phyloP scores from a whole-genome alignment of 805 yeast species.

The Jamesozyma rosinii region DNA sequence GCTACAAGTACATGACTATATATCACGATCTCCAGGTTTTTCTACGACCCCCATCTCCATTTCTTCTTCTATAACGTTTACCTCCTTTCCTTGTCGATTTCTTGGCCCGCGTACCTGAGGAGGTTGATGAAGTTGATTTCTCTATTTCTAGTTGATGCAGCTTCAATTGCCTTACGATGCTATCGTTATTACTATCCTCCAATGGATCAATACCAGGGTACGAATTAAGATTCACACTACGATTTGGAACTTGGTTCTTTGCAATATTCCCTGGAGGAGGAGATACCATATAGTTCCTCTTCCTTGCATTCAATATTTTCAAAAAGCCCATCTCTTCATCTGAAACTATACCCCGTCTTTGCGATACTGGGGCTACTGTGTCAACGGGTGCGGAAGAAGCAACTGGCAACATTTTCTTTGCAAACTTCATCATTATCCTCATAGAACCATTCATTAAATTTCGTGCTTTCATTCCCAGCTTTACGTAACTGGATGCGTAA shows the following conservation, averaged over 20 bases:
- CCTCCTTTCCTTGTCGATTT: background rate
- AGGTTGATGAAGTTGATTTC: background rate
- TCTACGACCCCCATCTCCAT: background rate
- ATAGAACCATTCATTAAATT: conserved; percentile 38
- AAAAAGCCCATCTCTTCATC: background rate
- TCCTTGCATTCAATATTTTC: background rate
- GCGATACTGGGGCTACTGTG: background rate
- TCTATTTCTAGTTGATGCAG: background rate
- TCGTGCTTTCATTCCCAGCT: conserved; percentile 48
- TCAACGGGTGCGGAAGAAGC: conserved; percentile 2
- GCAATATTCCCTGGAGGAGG: background rate
- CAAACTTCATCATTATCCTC: conserved; percentile 45
- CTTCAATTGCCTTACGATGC: background rate
- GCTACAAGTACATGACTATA: background rate
- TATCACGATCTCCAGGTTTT: background rate
- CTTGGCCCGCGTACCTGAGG: background rate
- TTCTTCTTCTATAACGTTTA: background rate
- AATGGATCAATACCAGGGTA: background rate
- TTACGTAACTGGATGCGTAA: conserved; percentile 69
- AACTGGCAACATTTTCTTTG: conserved; percentile 12
- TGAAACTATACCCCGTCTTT: background rate
- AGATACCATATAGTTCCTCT: background rate
- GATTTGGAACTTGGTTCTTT: background rate
- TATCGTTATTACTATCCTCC: background rate
- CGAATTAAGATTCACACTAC: background rate